phyloP scores from a whole-genome alignment of 1,284 basidiomycete genomes.

The Phlebopus sp. region DNA sequence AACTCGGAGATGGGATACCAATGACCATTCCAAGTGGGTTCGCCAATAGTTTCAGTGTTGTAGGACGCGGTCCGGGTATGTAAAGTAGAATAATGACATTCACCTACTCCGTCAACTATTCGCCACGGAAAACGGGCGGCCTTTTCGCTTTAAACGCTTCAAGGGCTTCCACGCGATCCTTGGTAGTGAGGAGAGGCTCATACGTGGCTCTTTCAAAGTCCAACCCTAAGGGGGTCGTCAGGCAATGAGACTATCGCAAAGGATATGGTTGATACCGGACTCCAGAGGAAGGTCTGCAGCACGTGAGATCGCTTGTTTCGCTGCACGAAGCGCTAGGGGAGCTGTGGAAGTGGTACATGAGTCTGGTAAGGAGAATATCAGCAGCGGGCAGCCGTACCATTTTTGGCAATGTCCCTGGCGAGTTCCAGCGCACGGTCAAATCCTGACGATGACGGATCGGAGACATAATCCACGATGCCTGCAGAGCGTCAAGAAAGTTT shows the following conservation, averaged over 20 bases:
- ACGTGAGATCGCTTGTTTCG: slow-evolving; percentile 84
- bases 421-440: slow-evolving; percentile 65
- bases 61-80: slow-evolving; percentile 30
- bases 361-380: neutral
- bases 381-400: slow-evolving; percentile 48
- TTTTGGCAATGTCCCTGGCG: slow-evolving; percentile 64
- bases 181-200: slow-evolving; percentile 73
- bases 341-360: slow-evolving; percentile 45
- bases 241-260: neutral
- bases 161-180: slow-evolving; percentile 84
- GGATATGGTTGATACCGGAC: slow-evolving; percentile 45
- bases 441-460: slow-evolving; percentile 54
- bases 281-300: slow-evolving; percentile 78
- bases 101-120: slow-evolving; percentile 41
- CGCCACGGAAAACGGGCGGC: slow-evolving; percentile 77
- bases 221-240: slow-evolving; percentile 49
- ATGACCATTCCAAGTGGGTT: slow-evolving; percentile 54
- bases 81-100: slow-evolving; percentile 2
- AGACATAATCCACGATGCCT: slow-evolving; percentile 83
- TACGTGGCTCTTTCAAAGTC: slow-evolving; percentile 89
- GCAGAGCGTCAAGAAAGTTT: slow-evolving; percentile 6
- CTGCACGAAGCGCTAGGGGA: slow-evolving; percentile 84
- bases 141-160: slow-evolving; percentile 90
- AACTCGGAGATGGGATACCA: slow-evolving; percentile 56
- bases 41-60: slow-evolving; percentile 48